These are phyloP conservation scores for Boletus reticulatus DNA, from an alignment of 768 basidiomycete genomes.

Conservation along the genomic window DNA sequence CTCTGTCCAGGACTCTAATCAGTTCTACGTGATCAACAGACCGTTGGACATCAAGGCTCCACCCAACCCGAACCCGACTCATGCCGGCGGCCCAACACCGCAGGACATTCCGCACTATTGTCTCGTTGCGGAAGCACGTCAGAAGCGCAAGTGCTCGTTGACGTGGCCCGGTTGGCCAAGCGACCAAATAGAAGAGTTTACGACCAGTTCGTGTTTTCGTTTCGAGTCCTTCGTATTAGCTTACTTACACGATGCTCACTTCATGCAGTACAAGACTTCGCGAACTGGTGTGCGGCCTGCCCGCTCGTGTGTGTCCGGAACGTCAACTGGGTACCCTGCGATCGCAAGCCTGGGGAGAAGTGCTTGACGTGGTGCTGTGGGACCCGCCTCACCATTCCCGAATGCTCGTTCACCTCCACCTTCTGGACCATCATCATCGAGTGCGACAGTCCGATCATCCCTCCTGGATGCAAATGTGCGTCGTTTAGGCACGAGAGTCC, in stretches of 20 bases:
- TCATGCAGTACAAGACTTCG: constrained; percentile 1
- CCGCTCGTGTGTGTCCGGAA: constrained; percentile 1
- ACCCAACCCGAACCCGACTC: neutral
- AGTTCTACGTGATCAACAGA: constrained; percentile 6
- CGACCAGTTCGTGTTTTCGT: neutral
- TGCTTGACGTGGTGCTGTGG: neutral
- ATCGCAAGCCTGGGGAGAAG: neutral
- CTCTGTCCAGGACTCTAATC: neutral
- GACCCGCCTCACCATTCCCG: constrained; percentile 5
- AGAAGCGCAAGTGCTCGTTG: constrained; percentile 5
- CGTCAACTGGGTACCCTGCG: neutral
- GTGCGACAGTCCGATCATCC: constrained; percentile 2
- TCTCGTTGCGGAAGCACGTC: constrained; percentile 4
- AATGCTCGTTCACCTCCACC: neutral
- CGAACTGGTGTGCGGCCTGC: neutral
- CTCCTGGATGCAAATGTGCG: constrained; percentile 3
- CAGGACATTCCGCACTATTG: constrained; percentile 3
- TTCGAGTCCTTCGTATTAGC: neutral
- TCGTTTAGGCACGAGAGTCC: neutral
- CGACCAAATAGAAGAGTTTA: neutral
- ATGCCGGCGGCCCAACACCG: neutral
- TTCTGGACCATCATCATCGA: constrained; percentile 13
- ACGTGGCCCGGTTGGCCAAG: constrained; percentile 3
- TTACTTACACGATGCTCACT: neutral
- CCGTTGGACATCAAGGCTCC: constrained; percentile 1